A percentile compares a stretch with the other conserved stretches of the same genome.
Conservation (phyloP, 2,329 filamentous ascomycete genomes). For the Fusarium sp. region DNA sequence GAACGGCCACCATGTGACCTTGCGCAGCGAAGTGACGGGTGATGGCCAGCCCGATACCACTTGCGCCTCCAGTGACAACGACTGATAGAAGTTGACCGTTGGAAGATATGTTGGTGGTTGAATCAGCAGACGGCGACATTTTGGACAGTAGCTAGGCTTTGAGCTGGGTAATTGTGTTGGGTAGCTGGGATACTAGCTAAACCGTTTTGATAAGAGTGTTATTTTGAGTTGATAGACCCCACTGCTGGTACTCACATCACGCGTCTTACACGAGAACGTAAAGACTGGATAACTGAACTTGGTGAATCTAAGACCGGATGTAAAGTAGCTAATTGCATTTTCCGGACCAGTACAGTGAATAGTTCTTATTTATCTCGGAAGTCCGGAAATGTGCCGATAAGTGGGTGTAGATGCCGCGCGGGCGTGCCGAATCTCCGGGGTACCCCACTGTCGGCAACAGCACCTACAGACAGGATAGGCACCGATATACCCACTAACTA, state of each 20-base stretch:
- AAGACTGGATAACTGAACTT: not conserved
- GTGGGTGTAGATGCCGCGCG: not conserved
- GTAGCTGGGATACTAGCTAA: too few relatives aligned
- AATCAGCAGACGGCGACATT: not conserved
- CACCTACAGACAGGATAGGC: not conserved
- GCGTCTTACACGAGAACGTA: too few relatives aligned
- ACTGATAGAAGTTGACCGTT: not conserved
- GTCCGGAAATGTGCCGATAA: not conserved
- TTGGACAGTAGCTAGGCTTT: not conserved
- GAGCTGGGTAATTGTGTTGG: too few relatives aligned
- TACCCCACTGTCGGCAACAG: not conserved
- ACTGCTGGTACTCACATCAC: too few relatives aligned
- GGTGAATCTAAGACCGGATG: too few relatives aligned
- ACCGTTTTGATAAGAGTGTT: too few relatives aligned
- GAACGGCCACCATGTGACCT: not conserved
- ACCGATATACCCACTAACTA: too few relatives aligned
- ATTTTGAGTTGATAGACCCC: too few relatives aligned
- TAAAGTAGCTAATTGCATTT: too few relatives aligned
- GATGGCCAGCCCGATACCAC: not conserved
- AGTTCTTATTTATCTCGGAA: not conserved
- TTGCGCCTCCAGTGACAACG: not conserved
- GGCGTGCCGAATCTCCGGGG: not conserved
- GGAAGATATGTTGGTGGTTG: not conserved
- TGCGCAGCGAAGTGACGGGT: not conserved
- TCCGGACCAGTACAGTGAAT: not conserved